Evolutionary conservation across 2,329 filamentous ascomycete species (phyloP).

Genomic region (Colletotrichum magnum): DNA sequence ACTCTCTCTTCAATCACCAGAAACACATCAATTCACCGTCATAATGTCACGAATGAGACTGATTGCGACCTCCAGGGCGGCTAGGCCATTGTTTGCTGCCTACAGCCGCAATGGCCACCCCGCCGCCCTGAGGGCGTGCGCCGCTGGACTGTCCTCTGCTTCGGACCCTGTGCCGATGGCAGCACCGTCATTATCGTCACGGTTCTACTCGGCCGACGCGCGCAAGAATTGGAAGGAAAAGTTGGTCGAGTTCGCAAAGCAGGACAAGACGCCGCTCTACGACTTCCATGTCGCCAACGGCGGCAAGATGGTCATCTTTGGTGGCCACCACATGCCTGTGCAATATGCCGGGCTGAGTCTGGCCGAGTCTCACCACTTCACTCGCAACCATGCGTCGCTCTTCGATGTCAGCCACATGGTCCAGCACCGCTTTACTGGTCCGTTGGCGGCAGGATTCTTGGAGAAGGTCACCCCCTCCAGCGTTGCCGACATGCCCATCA

Average conservation of each 20-base stretch:
- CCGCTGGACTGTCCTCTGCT: conserved; percentile 24
- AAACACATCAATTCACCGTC: conserved; percentile 2
- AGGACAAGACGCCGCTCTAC: conserved; percentile 80
- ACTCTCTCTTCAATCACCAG: conserved; percentile 11
- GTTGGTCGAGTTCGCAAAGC: conserved; percentile 47
- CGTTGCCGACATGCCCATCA: conserved; percentile 72
- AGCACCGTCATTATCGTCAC: conserved; percentile 9
- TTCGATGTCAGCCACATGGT: conserved; percentile 99
- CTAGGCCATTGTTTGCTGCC: conserved; percentile 27
- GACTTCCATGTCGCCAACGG: conserved; percentile 83
- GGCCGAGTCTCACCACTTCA: conserved; percentile 90
- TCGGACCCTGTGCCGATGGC: conserved; percentile 28
- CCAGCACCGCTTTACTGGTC: conserved; percentile 87
- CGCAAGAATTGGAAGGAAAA: conserved; percentile 40
- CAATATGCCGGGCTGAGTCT: conserved; percentile 86
- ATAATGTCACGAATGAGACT: conserved; percentile 33
- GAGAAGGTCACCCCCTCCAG: conserved; percentile 86
- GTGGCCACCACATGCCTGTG: conserved; percentile 92
- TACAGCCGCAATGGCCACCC: conserved; percentile 27
- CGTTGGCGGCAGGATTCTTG: conserved; percentile 84
- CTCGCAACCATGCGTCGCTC: conserved; percentile 86
- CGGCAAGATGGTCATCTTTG: conserved; percentile 97
- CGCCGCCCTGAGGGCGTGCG: conserved; percentile 8
- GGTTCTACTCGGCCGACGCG: conserved; percentile 29
- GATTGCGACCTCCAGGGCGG: conserved; percentile 30